These are phyloP conservation scores for Taiozyma sp. DNA, from an alignment of 1,139 yeast species.

Conservation along the genomic window DNA sequence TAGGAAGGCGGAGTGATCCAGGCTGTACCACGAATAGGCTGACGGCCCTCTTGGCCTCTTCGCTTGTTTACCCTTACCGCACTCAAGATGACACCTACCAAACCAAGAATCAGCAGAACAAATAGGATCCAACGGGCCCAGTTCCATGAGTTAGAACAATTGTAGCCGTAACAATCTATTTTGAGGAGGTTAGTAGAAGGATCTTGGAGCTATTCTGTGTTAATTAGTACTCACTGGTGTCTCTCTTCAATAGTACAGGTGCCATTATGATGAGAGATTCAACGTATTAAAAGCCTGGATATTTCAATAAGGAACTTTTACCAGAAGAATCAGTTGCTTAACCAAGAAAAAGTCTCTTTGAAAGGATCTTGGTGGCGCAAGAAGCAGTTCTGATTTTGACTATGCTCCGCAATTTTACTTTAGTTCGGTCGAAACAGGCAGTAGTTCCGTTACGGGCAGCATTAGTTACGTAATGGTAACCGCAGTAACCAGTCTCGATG, in stretches of 20 bases:
- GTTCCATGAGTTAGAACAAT: conserved; percentile 15
- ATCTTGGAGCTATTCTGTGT: neutral
- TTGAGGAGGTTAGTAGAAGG: neutral
- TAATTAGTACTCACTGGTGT: neutral
- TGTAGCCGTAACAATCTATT: conserved; percentile 15
- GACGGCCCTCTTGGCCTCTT: conserved; percentile 54
- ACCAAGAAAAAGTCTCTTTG: neutral
- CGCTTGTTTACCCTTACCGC: conserved; percentile 54
- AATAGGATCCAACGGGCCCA: conserved; percentile 44
- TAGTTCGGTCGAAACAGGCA: no score
- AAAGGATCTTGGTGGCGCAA: neutral
- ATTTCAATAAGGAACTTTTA: neutral
- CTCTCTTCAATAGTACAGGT: neutral
- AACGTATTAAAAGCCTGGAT: neutral
- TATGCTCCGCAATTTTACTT: neutral
- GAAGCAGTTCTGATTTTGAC: neutral
- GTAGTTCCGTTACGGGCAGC: no score
- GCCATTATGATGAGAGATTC: neutral
- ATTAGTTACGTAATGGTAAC: no score
- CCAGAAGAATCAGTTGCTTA: neutral
- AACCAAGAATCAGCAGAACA: conserved; percentile 38
- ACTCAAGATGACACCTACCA: conserved; percentile 43
- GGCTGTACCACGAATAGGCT: conserved; percentile 76
- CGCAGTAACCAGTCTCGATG: no score
- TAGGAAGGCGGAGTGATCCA: conserved; percentile 95